Conservation (phyloP, 2,329 filamentous ascomycete genomes). For the Colletotrichum filicis region DNA sequence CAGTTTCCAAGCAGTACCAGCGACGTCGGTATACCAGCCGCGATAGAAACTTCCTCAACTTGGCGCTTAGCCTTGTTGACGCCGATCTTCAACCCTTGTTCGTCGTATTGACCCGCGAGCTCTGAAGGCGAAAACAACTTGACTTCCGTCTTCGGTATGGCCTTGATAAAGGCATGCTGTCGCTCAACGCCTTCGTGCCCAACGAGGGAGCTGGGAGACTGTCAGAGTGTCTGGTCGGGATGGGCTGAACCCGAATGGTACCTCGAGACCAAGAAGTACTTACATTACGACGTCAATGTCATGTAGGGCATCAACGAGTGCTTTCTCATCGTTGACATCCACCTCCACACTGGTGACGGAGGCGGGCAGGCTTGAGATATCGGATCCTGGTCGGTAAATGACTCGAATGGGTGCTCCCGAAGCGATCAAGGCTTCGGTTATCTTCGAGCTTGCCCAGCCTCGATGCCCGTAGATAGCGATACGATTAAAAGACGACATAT, state of each 20-base stretch:
- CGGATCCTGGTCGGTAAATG: slow-evolving; percentile 41
- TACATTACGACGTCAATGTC: slow-evolving; percentile 30
- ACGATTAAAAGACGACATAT: slow-evolving; percentile 40
- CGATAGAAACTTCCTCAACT: slow-evolving; percentile 38
- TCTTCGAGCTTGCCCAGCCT: slow-evolving; percentile 41
- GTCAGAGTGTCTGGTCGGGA: background rate
- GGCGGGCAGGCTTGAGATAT: slow-evolving; percentile 38
- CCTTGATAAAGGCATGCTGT: slow-evolving; percentile 41
- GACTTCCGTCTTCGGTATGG: slow-evolving; percentile 41
- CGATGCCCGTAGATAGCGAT: slow-evolving; percentile 44
- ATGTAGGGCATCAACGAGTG: slow-evolving; percentile 1
- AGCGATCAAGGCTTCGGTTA: slow-evolving; percentile 38
- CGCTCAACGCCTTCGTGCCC: slow-evolving; percentile 37
- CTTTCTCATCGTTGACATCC: slow-evolving; percentile 15
- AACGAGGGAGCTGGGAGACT: slow-evolving; percentile 34
- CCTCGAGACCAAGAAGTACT: background rate
- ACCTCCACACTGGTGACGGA: background rate
- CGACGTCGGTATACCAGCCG: slow-evolving; percentile 39
- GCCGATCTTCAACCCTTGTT: slow-evolving; percentile 37
- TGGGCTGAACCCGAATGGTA: background rate
- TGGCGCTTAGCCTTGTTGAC: slow-evolving; percentile 40
- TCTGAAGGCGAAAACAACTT: slow-evolving; percentile 44
- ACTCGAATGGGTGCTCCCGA: slow-evolving; percentile 41
- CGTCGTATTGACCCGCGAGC: slow-evolving; percentile 38
- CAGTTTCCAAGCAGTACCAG: slow-evolving; percentile 39